A percentile compares a stretch with the other conserved stretches of the same genome.
Conservation (phyloP, 164 flowering plant species). For the Annona squamosa region DNA sequence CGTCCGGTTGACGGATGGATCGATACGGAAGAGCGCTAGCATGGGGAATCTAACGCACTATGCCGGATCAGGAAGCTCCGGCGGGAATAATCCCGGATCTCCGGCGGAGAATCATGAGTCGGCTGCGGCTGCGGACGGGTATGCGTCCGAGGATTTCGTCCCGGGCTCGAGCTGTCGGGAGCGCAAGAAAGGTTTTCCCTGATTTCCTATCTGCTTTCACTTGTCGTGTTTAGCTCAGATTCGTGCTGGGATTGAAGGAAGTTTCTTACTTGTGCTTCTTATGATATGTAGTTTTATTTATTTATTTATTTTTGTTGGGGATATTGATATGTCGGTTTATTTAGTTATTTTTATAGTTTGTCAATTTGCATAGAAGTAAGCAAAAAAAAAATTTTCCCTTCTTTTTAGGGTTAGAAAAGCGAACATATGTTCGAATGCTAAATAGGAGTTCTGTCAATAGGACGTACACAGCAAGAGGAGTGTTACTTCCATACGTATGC, state of each 20-base stretch:
- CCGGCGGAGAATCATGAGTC: conserved; percentile 57
- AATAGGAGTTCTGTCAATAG: neutral
- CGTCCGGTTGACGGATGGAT: conserved; percentile 77
- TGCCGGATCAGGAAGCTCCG: conserved; percentile 24
- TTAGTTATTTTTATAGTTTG: neutral
- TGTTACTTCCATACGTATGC: neutral
- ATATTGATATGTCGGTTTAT: neutral
- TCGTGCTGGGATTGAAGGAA: neutral
- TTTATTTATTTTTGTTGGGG: neutral
- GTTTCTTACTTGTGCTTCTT: neutral
- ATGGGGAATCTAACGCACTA: conserved; percentile 82
- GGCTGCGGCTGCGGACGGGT: conserved; percentile 49
- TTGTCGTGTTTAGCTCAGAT: neutral
- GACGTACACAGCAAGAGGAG: neutral
- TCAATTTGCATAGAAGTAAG: neutral
- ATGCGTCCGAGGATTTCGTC: conserved; percentile 86
- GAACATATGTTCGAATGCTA: neutral
- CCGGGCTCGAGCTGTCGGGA: conserved; percentile 66
- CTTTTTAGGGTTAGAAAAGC: neutral
- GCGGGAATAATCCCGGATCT: conserved; percentile 29
- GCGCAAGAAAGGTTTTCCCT: conserved; percentile 67
- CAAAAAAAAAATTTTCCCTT: neutral
- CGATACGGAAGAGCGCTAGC: conserved; percentile 88
- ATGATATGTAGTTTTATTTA: neutral
- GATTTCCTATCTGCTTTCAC: neutral